phyloP scores from a whole-genome alignment of 2,329 filamentous ascomycete species.

The Talaromyces amestolkiae region DNA sequence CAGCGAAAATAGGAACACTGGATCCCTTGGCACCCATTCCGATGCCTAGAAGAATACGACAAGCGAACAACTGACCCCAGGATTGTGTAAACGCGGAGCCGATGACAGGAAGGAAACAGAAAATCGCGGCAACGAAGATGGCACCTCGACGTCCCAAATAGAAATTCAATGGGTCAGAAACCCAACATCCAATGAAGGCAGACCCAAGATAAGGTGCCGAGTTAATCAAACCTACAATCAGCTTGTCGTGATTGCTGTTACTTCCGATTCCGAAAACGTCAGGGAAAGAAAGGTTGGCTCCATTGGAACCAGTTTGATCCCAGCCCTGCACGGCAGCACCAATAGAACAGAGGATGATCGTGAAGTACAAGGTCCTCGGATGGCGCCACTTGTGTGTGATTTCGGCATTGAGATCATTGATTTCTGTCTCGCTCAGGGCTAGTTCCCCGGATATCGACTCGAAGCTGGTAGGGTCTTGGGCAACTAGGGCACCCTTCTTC shows the following conservation, averaged over 20 bases:
- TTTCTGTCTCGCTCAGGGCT: constrained; percentile 36
- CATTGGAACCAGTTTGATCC: constrained; percentile 56
- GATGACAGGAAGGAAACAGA: constrained; percentile 66
- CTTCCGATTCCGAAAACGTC: constrained; percentile 46
- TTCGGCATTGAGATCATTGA: constrained; percentile 47
- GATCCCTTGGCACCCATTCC: constrained; percentile 62
- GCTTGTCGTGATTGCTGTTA: constrained; percentile 46
- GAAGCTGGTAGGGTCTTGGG: constrained; percentile 47
- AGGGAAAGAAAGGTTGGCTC: constrained; percentile 54
- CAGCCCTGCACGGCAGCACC: constrained; percentile 54
- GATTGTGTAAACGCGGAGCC: constrained; percentile 60
- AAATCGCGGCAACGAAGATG: constrained; percentile 62
- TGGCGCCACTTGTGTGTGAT: constrained; percentile 51
- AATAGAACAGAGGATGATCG: constrained; percentile 53
- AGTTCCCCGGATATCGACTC: constrained; percentile 29
- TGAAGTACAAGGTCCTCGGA: constrained; percentile 49
- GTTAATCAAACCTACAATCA: constrained; percentile 68
- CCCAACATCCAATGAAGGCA: constrained; percentile 60
- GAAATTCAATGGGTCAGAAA: constrained; percentile 63
- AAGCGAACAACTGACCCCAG: constrained; percentile 59
- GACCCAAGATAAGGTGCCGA: constrained; percentile 55
- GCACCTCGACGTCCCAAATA: constrained; percentile 60
- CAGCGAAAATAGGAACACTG: constrained; percentile 55
- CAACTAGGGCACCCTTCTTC: constrained; percentile 51
- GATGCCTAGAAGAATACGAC: constrained; percentile 57